Base-by-base conservation (phyloP, 257 asterid genomes). In the Solanum chilense region DNA sequence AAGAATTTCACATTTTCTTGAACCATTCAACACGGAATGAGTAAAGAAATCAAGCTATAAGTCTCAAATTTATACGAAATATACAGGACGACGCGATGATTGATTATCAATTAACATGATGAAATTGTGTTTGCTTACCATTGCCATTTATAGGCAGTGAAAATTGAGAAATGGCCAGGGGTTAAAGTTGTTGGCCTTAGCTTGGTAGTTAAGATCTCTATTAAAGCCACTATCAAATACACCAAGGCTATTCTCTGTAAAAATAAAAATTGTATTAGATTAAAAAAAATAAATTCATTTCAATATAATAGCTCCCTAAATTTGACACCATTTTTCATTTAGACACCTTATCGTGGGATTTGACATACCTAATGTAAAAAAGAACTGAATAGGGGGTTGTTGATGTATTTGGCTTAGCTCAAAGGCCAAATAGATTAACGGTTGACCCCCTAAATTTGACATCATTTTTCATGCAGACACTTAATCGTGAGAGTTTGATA, bases 191-290 rank as follows among this genome's bases (percentile, higher is more conserved):
- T 88, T 29, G 96, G 98, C 85, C 99, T 89, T 75, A 93, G 89
- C 94, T 94, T 95, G 44, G 90, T 92, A 84, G 97, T 95, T 11
- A 93, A 45, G 21, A 93, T 92, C 92, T 96, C 99, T 69, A 96
- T 93, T 27, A 95, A 83, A 82, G 98, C 97, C 88, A 96, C 98
- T 82, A 95, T 73, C 83, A 92, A 89, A 90, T 95, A 95, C 4
- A 96, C 99, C 95, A 96, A 89, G 56, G 98, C 99, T 86, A 96
- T 96, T 92, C 99, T 95, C 99, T 96, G 93, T 60, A 6, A 9
- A 47, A 78, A 25, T 3, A 27, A 0, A 62, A 62, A n/a, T 62
- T 4, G 5, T 44, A 47, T 80, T 47, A 47, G 85, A 47, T 15
- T 16, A 16, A 25, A 44, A 25, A 3, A 77, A 1, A 25, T 1